Conservation (phyloP, 2,329 filamentous ascomycete species). For the Trichoderma atroviride region DNA sequence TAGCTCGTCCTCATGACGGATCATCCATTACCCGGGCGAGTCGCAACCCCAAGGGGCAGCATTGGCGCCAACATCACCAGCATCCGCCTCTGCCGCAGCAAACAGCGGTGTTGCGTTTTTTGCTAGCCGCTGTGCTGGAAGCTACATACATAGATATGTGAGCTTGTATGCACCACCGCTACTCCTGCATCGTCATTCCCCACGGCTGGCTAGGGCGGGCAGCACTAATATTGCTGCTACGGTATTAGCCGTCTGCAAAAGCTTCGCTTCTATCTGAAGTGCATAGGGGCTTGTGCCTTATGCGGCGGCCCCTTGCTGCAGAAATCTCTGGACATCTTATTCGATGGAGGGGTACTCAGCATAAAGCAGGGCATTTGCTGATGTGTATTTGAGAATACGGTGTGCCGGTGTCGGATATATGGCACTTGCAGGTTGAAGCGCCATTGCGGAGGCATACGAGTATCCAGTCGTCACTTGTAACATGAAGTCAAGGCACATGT, state of each 20-base stretch:
- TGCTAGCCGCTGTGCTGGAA: neutral
- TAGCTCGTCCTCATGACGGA: neutral
- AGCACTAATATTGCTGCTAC: neutral
- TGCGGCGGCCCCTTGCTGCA: conserved; percentile 16
- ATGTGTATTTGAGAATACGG: neutral
- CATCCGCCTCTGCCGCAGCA: neutral
- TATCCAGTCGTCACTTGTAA: neutral
- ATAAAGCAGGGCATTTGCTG: neutral
- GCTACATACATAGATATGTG: neutral
- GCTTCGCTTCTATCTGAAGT: conserved; percentile 14
- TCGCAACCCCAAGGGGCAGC: neutral
- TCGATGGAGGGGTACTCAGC: neutral
- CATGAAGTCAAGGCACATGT: neutral
- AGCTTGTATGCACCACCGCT: neutral
- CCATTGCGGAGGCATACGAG: neutral
- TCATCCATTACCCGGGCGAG: neutral
- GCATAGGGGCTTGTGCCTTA: conserved; percentile 2
- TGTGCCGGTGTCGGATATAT: neutral
- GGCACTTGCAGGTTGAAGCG: neutral
- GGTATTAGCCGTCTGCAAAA: conserved; percentile 9
- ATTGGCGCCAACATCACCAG: neutral
- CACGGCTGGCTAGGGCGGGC: conserved; percentile 6
- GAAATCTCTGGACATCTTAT: neutral
- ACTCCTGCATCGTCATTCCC: conserved; percentile 13
- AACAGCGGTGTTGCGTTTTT: neutral